Evolutionary conservation across 1,139 yeast genomes (phyloP).

Genomic region (Yamadazyma jaroonii): DNA sequence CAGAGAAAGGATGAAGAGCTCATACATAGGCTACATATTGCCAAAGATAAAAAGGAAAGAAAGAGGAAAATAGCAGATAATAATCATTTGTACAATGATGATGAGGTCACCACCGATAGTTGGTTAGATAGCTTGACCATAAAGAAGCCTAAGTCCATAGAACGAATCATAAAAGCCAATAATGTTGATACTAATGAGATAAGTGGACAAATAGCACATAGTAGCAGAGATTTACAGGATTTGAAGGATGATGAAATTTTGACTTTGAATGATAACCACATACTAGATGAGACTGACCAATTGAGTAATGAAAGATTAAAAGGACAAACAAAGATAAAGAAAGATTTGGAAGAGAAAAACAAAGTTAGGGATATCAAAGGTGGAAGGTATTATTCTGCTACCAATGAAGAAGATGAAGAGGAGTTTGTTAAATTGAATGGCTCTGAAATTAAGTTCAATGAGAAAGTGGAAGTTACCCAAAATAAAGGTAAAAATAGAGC

Average conservation of each 20-base stretch:
- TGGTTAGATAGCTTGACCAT: slow-evolving; percentile 32
- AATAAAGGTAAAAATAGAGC: slow-evolving; percentile 8
- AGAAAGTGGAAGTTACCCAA: neutral
- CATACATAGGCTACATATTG: slow-evolving; percentile 15
- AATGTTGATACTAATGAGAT: neutral
- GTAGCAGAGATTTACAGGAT: slow-evolving; percentile 33
- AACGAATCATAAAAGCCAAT: no score
- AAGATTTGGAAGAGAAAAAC: slow-evolving; percentile 21
- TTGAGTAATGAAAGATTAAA: slow-evolving; percentile 43
- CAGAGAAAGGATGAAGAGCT: slow-evolving; percentile 12
- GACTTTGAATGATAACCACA: slow-evolving; percentile 60
- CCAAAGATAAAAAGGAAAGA: slow-evolving; percentile 18
- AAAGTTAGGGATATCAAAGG: slow-evolving; percentile 25
- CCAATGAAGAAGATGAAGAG: slow-evolving; percentile 18
- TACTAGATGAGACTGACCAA: slow-evolving; percentile 50
- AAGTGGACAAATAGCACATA: slow-evolving; percentile 45
- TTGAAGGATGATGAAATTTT: slow-evolving; percentile 52
- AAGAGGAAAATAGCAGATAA: slow-evolving; percentile 19
- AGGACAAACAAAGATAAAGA: slow-evolving; percentile 25
- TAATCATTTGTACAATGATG: slow-evolving; percentile 22
- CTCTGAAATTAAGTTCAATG: slow-evolving; percentile 8
- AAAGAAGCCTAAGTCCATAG: neutral
- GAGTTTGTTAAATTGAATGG: slow-evolving; percentile 11
- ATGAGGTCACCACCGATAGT: slow-evolving; percentile 31
- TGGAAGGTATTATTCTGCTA: slow-evolving; percentile 12